phyloP scores from a whole-genome alignment of 2,329 filamentous ascomycete species.

The Talaromyces rugulosus region DNA sequence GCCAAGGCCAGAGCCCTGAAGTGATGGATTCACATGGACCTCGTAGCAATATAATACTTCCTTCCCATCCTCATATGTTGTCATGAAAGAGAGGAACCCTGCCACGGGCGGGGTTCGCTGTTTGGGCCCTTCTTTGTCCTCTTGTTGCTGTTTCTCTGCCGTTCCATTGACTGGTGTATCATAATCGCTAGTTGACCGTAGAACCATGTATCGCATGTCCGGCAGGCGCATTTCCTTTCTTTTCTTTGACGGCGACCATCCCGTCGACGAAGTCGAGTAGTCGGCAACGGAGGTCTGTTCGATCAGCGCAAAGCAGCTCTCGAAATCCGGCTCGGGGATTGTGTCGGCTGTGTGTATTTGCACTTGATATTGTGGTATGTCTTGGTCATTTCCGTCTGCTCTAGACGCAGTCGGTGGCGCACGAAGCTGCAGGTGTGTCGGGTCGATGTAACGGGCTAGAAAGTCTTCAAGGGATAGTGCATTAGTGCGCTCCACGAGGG shows the following conservation, averaged over 20 bases:
- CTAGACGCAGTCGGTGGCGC: not conserved
- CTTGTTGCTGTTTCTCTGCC: not conserved
- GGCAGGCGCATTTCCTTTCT: constrained; percentile 54
- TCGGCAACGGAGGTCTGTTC: constrained; percentile 50
- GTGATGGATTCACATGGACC: constrained; percentile 47
- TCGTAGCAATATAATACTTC: constrained; percentile 63
- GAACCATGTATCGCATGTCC: constrained; percentile 57
- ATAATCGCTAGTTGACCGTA: constrained; percentile 24
- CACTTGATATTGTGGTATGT: constrained; percentile 14
- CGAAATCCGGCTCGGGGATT: constrained; percentile 38
- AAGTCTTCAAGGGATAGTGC: constrained; percentile 36
- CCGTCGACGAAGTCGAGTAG: constrained; percentile 49
- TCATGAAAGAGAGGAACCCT: constrained; percentile 53
- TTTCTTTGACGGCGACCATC: constrained; percentile 55
- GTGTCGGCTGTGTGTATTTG: constrained; percentile 32
- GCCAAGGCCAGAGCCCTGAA: constrained; percentile 51
- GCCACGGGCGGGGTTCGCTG: constrained; percentile 16
- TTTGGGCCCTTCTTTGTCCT: not conserved
- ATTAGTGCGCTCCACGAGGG: constrained; percentile 42
- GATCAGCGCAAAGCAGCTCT: constrained; percentile 52
- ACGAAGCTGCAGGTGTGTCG: constrained; percentile 11
- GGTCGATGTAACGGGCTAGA: constrained; percentile 18
- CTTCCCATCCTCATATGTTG: constrained; percentile 52
- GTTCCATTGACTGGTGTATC: not conserved
- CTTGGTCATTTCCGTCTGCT: not conserved